Percentiles rank a stretch among this genome's conserved stretches.
Conservation (phyloP, 441 rosid species). For the Eruca vesicaria region DNA sequence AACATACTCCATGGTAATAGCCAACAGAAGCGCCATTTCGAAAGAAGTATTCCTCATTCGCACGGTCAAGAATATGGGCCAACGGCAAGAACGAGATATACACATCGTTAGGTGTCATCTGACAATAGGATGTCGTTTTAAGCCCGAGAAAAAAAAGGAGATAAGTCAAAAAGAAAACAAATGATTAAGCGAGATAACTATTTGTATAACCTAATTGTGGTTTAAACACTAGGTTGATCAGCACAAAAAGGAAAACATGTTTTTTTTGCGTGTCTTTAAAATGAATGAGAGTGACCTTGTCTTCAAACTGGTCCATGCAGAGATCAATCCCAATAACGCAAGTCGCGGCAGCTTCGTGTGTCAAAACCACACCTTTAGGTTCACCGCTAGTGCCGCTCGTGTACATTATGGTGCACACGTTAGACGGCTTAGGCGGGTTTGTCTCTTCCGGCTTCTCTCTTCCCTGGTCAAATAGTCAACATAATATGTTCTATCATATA, state of each 20-base stretch:
- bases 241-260: background rate
- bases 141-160: background rate
- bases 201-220: background rate
- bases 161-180: background rate
- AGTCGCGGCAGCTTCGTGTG: background rate
- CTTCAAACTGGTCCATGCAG: background rate
- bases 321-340: background rate
- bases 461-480: background rate
- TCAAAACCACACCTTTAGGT: background rate
- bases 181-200: background rate
- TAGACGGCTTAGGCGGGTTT: background rate
- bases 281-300: background rate
- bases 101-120: conserved; percentile 90
- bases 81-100: conserved; percentile 92
- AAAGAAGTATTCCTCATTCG: conserved; percentile 81
- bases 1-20: conserved; percentile 86
- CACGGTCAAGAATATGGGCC: conserved; percentile 88
- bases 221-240: background rate
- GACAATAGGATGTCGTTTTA: background rate
- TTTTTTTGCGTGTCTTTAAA: background rate
- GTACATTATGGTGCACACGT: background rate
- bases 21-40: conserved; percentile 92
- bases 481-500: background rate
- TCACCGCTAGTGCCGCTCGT: background rate
- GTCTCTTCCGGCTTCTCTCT: background rate